Evolutionary conservation across 2,329 filamentous ascomycete species (phyloP).

Genomic region (Stemphylium lycopersici): DNA sequence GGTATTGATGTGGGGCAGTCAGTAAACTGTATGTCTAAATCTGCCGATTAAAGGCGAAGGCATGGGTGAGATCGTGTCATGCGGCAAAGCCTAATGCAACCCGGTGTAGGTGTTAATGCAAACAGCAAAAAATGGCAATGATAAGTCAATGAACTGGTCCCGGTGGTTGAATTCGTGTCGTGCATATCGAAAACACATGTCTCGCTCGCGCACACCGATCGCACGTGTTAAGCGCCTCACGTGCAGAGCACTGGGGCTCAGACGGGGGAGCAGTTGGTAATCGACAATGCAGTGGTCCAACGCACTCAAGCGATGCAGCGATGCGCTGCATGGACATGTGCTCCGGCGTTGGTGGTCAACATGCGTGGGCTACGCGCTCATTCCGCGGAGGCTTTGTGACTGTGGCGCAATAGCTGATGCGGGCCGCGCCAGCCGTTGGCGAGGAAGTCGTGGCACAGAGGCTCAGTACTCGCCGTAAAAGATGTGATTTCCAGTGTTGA

Average conservation of each 20-base stretch:
- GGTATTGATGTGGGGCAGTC: background rate
- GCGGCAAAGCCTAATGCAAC: background rate
- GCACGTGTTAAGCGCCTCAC: slow-evolving; percentile 17
- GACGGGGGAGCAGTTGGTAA: slow-evolving; percentile 22
- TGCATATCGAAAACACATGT: background rate
- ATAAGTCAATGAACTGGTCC: background rate
- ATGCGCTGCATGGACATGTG: slow-evolving; percentile 12
- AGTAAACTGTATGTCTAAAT: background rate
- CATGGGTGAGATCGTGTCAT: background rate
- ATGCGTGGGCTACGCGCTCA: slow-evolving; percentile 16
- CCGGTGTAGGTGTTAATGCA: background rate
- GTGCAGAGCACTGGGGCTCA: slow-evolving; percentile 26
- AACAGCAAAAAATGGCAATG: background rate
- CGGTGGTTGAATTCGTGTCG: background rate
- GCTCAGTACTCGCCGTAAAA: background rate
- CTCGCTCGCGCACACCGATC: slow-evolving; percentile 26
- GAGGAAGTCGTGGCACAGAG: background rate
- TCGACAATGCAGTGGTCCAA: slow-evolving; percentile 21
- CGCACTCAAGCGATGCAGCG: slow-evolving; percentile 15
- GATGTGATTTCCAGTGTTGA: slow-evolving; percentile 3
- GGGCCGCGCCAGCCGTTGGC: slow-evolving; percentile 8
- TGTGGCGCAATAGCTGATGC: slow-evolving; percentile 16
- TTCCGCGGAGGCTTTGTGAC: slow-evolving; percentile 8
- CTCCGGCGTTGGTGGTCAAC: slow-evolving; percentile 20
- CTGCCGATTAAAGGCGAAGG: slow-evolving; percentile 1